These are phyloP conservation scores for Coniochaeta sp. DNA, from an alignment of 2,329 filamentous ascomycete genomes.

Conservation along the genomic window DNA sequence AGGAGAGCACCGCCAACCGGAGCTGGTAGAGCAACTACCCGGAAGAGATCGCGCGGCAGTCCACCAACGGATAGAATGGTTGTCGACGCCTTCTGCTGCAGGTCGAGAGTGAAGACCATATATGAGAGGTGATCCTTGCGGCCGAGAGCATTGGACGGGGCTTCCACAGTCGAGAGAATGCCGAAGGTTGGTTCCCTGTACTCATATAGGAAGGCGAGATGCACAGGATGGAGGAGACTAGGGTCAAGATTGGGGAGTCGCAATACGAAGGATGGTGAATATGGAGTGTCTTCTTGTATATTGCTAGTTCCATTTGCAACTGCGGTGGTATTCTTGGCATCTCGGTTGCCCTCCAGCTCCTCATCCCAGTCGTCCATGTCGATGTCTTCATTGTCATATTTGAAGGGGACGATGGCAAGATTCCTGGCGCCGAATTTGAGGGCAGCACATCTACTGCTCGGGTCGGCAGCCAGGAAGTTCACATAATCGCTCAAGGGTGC, in stretches of 20 bases:
- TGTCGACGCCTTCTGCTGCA: conserved; percentile 89
- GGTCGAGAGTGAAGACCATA: conserved; percentile 89
- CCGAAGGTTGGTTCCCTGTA: conserved; percentile 97
- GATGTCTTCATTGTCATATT: conserved; percentile 77
- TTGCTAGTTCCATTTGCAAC: conserved; percentile 36
- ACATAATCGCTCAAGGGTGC: conserved; percentile 66
- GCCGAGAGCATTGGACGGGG: conserved; percentile 70
- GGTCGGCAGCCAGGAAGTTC: conserved; percentile 82
- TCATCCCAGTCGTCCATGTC: conserved; percentile 89
- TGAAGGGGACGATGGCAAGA: conserved; percentile 89
- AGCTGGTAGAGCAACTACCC: conserved; percentile 72
- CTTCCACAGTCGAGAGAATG: conserved; percentile 72
- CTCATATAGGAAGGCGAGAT: conserved; percentile 89
- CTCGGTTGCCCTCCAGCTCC: conserved; percentile 64
- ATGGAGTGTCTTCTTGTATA: conserved; percentile 59
- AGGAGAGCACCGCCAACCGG: conserved; percentile 86
- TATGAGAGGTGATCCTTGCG: conserved; percentile 83
- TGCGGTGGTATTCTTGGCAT: conserved; percentile 38
- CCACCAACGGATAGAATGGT: conserved; percentile 80
- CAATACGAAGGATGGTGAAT: conserved; percentile 87
- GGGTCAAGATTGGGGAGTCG: conserved; percentile 85
- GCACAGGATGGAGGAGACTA: conserved; percentile 77
- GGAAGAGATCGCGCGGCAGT: conserved; percentile 80
- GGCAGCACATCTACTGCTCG: conserved; percentile 85
- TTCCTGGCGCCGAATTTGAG: conserved; percentile 87